Evolutionary conservation across 768 basidiomycete genomes (phyloP), one percentile per base, ranked within the genome.

Genomic region (Russula earlei): DNA sequence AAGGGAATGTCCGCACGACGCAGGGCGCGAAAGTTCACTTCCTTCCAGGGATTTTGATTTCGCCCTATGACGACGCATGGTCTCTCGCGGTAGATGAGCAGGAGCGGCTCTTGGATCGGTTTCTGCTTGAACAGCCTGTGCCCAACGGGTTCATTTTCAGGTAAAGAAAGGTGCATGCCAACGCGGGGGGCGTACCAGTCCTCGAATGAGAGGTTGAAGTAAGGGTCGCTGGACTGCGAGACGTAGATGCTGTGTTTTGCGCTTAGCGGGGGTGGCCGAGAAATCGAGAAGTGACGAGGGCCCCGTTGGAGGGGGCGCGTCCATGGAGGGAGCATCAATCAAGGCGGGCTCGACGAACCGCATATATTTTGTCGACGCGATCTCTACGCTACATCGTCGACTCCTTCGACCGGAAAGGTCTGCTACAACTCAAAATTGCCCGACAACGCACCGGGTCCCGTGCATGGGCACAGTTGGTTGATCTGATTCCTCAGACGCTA

Each of bases 31-130:
- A 94, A 77, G 63, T 95, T 94, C 62, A 93, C 83, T 66, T 99
- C 95, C 67, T 91, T 96, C 95, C 95, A 98, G 15, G 94, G 95
- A 63, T 96, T 97, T 74, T 99, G 96, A 67, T 97, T 94, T 50
- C 95, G 75, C 0, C 95, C 95, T 52, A 98, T 90, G 52, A 99
- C 78, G 17, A 98, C 91, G 64, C 92, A 93, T 3, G 92, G 91
- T 0, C 71, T 68, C 66, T 97, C 88, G 29, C 91, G 82, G 68
- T 97, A 99, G 52, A 99, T 70, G 44, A 96, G 77, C 19, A 99
- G 76, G 40, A 94, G 74, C 1, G 92, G 90, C 36, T 77, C 71
- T 4, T 82, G 71, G 5, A 76, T 75, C 3, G 80, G 72, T 44
- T 86, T 81, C 63, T 89, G 81, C 63, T 90, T 81, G 67, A 96